A percentile compares a stretch with the other conserved stretches of the same genome.
Conservation (phyloP, 2,329 filamentous ascomycete genomes). For the Colletotrichum cereale region DNA sequence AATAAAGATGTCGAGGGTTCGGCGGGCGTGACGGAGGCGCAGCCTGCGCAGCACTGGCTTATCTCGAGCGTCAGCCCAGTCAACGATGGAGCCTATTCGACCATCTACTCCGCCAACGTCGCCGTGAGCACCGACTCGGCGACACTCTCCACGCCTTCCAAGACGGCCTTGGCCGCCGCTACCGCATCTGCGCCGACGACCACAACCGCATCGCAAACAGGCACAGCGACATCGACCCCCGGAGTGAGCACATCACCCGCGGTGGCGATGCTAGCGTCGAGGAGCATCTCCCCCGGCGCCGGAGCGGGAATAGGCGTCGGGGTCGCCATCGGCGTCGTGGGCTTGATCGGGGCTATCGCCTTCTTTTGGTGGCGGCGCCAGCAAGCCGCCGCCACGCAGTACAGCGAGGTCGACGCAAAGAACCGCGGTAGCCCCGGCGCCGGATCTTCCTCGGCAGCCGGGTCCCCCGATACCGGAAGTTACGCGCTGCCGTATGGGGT, state of each 20-base stretch:
- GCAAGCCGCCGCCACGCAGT: constrained; percentile 24
- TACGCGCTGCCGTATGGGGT: constrained; percentile 18
- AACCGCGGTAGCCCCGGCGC: constrained; percentile 16
- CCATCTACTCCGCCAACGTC: constrained; percentile 45
- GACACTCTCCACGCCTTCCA: constrained; percentile 5
- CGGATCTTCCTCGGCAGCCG: constrained; percentile 15
- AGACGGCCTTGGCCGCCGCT: constrained; percentile 18
- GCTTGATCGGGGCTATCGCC: constrained; percentile 41
- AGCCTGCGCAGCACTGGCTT: constrained; percentile 51
- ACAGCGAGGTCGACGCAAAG: constrained; percentile 34
- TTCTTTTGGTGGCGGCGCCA: constrained; percentile 48
- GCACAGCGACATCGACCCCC: constrained; percentile 4
- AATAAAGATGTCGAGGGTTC: constrained; percentile 34
- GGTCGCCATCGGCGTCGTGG: constrained; percentile 45
- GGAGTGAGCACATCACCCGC: constrained; percentile 15
- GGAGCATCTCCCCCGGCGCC: constrained; percentile 46
- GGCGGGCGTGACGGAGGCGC: constrained; percentile 37
- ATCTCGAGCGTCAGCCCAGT: constrained; percentile 49
- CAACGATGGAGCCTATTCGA: constrained; percentile 51
- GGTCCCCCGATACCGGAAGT: constrained; percentile 22
- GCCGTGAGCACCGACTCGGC: constrained; percentile 21
- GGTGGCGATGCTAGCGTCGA: constrained; percentile 6
- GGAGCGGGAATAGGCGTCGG: constrained; percentile 50
- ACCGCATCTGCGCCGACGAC: not conserved
- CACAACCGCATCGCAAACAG: constrained; percentile 6